Conservation (phyloP, 179 eudicot genomes). For the Patellifolia procumbens region DNA sequence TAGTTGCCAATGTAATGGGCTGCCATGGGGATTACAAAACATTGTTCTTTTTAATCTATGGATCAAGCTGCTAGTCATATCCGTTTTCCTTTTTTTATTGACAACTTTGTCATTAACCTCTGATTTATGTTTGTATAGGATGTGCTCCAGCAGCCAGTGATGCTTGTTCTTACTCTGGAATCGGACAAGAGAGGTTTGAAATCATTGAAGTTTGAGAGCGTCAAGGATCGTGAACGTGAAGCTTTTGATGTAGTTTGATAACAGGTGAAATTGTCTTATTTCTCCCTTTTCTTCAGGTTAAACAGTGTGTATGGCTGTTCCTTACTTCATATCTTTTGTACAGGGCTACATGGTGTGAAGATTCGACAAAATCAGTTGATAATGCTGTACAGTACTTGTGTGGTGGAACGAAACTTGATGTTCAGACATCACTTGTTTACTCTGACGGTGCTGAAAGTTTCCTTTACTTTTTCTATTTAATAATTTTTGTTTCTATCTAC, state of each 20-base stretch:
- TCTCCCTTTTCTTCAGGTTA: conserved; percentile 14
- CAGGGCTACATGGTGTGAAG: conserved; percentile 63
- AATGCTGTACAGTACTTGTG: conserved; percentile 35
- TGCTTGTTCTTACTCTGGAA: conserved; percentile 57
- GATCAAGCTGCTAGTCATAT: not conserved
- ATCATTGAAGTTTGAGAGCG: conserved; percentile 34
- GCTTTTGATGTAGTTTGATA: conserved; percentile 44
- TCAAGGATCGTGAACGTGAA: conserved; percentile 35
- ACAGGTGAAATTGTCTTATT: conserved; percentile 44
- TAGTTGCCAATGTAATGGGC: no score
- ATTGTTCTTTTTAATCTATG: not conserved
- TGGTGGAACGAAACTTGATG: conserved; percentile 24
- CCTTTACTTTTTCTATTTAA: conserved; percentile 16
- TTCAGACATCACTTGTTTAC: conserved; percentile 22
- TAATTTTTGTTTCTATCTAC: no score
- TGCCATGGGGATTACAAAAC: no score
- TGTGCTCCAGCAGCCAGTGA: conserved; percentile 73
- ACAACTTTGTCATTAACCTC: not conserved
- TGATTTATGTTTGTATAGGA: conserved; percentile 42
- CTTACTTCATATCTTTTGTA: conserved; percentile 13
- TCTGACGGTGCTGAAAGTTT: conserved; percentile 35
- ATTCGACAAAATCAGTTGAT: conserved; percentile 56
- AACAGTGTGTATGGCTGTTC: not conserved
- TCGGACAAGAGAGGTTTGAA: conserved; percentile 43
- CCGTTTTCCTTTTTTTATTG: not conserved